Base-by-base conservation (phyloP, 352 stramenopile genomes). In the Saprolegnia parasitica region DNA sequence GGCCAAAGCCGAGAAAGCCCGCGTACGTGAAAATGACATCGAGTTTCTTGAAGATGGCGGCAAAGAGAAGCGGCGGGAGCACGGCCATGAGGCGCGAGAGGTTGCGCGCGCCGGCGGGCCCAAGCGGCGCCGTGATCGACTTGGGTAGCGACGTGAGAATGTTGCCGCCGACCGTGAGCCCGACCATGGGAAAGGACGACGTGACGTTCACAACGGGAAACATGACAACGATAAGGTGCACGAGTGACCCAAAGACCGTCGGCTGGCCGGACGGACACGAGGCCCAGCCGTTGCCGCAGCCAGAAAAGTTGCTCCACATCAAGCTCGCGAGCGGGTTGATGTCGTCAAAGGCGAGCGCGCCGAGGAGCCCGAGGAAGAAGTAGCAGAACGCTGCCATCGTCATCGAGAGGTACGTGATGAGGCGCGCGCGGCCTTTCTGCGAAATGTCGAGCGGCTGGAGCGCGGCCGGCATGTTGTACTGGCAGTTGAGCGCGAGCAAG, bases 401-500 rank as follows among this genome's bases (percentile, higher is more conserved):
- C 39, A 94, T 72, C 37, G 84, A 78, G 10, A 71, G 74, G 46
- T 93, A 89, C 42, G 83, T 81, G 35, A 93, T 82, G 23, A 79
- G 74, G 39, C 83, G 81, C 18, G 81, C 86, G 18, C 77, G 74
- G 13, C 71, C 74, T 77, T 94, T 94, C 13, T 68, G 23, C 16
- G 29, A 13, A 23, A 79, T 78, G 50, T 89, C 73, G n/a, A 94
- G 76, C 46, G 84, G 81, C 77, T 94, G 86, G 39, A 94, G 72
- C 24, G 83, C 84, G 68, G 92, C 81, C 20, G 84, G 84, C 84
- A 94, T 92, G 75, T 92, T 92, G 80, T 91, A 92, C 74, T 94
- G 86, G 71, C 86, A 94, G 76, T 92, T 94, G 57, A 94, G 81
- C 32, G 86, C 86, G n/a, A 94, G 74, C 37, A 94, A 66, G 35